Conservation (phyloP, 208 protist species). For the Trypanosoma platydactyli region DNA sequence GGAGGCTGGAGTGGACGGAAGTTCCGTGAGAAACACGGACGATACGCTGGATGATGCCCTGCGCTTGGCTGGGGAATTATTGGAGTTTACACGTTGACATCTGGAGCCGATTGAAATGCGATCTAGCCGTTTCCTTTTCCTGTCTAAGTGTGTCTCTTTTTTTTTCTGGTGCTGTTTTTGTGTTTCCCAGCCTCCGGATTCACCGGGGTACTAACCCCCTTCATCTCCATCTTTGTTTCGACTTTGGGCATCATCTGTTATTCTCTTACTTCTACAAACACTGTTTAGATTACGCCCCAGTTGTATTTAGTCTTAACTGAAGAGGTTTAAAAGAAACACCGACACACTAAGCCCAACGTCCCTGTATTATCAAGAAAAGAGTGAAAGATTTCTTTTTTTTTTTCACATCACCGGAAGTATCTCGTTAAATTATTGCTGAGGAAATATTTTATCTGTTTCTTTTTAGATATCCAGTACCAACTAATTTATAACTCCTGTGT, state of each 20-base stretch:
- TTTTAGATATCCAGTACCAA: conserved; percentile 32
- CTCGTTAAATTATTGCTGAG: too few species aligned
- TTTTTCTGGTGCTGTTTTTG: neutral
- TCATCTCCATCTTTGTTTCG: too few species aligned
- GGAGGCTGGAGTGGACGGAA: conserved; percentile 18
- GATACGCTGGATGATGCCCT: conserved; percentile 64
- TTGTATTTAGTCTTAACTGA: too few species aligned
- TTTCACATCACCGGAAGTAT: too few species aligned
- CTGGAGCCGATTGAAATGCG: neutral
- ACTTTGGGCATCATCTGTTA: too few species aligned
- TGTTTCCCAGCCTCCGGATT: neutral
- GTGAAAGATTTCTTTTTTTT: conserved; percentile 16
- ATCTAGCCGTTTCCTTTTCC: neutral
- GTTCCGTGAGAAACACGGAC: conserved; percentile 31
- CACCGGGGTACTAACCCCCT: too few species aligned
- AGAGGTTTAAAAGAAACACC: too few species aligned
- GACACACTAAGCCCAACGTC: too few species aligned
- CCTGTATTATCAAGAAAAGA: too few species aligned
- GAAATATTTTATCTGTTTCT: conserved; percentile 11
- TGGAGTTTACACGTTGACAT: conserved; percentile 40
- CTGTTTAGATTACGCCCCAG: too few species aligned
- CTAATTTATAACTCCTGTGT: conserved; percentile 1
- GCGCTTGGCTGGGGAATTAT: conserved; percentile 71
- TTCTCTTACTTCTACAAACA: too few species aligned
- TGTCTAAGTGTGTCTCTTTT: conserved; percentile 3